These are phyloP conservation scores for Pseudodiploospora longispora DNA, from an alignment of 2,329 filamentous ascomycete species.

Conservation along the genomic window DNA sequence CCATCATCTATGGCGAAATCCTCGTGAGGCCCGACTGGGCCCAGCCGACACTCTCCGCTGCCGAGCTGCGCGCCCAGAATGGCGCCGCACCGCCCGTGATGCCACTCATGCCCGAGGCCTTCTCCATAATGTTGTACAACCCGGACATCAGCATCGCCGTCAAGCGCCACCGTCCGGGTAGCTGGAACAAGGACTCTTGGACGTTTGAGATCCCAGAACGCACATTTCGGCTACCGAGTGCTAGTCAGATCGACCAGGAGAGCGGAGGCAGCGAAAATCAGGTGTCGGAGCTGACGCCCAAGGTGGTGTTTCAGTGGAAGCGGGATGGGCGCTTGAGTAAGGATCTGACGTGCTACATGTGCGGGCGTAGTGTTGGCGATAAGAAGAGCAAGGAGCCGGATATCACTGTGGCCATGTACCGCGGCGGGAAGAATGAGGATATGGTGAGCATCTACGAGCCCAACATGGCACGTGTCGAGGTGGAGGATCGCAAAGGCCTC, in stretches of 20 bases:
- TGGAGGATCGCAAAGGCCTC: slow-evolving; percentile 89
- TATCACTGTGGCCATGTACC: slow-evolving; percentile 87
- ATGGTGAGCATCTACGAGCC: slow-evolving; percentile 82
- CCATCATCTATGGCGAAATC: slow-evolving; percentile 82
- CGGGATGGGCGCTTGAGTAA: slow-evolving; percentile 78
- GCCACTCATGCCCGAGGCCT: slow-evolving; percentile 67
- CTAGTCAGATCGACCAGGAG: slow-evolving; percentile 68
- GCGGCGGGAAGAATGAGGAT: slow-evolving; percentile 55
- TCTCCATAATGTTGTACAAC: slow-evolving; percentile 86
- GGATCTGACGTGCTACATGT: slow-evolving; percentile 83
- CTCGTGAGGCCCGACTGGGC: slow-evolving; percentile 78
- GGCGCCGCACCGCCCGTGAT: slow-evolving; percentile 47
- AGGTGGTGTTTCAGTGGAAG: slow-evolving; percentile 81
- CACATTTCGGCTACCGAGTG: slow-evolving; percentile 73
- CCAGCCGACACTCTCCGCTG: slow-evolving; percentile 70
- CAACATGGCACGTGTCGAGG: slow-evolving; percentile 80
- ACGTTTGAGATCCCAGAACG: slow-evolving; percentile 88
- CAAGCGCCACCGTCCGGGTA: slow-evolving; percentile 63
- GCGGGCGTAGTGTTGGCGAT: slow-evolving; percentile 65
- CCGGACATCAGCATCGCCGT: slow-evolving; percentile 77
- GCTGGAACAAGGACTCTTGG: slow-evolving; percentile 75
- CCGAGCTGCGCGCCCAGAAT: slow-evolving; percentile 65
- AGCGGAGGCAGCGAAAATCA: slow-evolving; percentile 29
- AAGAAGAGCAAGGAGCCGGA: slow-evolving; percentile 87
- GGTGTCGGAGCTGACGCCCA: slow-evolving; percentile 51